A percentile compares a stretch with the other conserved stretches of the same genome.
These are phyloP conservation scores for Phoma sp. DNA, from an alignment of 2,329 filamentous ascomycete species.

Conservation along the genomic window DNA sequence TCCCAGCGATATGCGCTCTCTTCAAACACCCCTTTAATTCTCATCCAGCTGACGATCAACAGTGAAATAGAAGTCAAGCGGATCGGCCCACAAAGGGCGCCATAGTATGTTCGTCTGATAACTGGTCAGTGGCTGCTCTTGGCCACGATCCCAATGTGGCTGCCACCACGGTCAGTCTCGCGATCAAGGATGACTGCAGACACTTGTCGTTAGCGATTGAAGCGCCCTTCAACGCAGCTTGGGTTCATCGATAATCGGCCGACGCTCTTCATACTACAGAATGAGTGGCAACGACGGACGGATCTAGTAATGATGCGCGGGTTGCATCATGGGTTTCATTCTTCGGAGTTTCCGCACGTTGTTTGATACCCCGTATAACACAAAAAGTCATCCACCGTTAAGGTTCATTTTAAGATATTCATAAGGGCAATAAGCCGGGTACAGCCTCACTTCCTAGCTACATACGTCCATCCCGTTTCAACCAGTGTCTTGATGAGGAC, in stretches of 20 bases:
- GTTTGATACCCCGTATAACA: slow-evolving; percentile 10
- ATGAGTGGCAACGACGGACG: no score
- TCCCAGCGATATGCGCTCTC: no score
- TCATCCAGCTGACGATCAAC: not conserved
- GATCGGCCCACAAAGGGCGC: slow-evolving; percentile 12
- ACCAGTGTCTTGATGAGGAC: not conserved
- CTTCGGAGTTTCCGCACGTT: not conserved
- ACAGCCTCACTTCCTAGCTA: not conserved
- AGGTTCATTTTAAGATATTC: not conserved
- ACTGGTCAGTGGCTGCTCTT: no score
- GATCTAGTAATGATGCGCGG: no score
- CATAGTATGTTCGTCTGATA: slow-evolving; percentile 5
- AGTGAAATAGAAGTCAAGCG: slow-evolving; percentile 17
- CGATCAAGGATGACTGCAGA: no score
- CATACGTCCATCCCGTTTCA: no score
- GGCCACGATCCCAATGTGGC: no score
- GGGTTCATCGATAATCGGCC: no score
- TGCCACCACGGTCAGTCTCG: no score
- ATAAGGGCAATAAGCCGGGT: not conserved
- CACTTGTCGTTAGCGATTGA: no score
- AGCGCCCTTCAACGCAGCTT: no score
- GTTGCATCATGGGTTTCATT: not conserved
- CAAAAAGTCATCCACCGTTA: not conserved
- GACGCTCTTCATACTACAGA: no score
- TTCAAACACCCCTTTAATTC: not conserved